Evolutionary conservation across 2,329 filamentous ascomycete genomes (phyloP), one percentile per base, ranked within the genome.

Genomic region (Harringtonia lauricola): DNA sequence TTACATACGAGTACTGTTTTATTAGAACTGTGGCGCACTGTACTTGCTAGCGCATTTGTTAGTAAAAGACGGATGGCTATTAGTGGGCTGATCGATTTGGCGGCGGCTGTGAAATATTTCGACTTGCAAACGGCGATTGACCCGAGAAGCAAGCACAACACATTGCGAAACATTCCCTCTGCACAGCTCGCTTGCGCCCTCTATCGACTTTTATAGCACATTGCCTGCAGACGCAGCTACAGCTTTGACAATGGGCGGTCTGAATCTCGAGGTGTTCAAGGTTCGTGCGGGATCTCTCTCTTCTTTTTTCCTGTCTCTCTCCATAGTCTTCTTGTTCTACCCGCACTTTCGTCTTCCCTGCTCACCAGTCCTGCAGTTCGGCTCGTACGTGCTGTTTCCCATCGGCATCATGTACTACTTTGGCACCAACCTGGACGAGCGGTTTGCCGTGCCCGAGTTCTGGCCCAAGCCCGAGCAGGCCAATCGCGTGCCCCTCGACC

Each of bases 351-450:
- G n/a, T n/a, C n/a, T 26, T 10, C 24, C 10, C 24, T 35, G 2
- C 19, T 37, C 21, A 28, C 15, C 34, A 18, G 15, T 2, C 10
- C 10, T 18, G 14, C 9, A 95, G 90, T 98, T 98, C 64, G 89
- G 90, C 69, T 86, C 94, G 76, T 98, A 98, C 70, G 82, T 98
- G 69, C 83, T 95, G 75, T 98, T 98, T 67, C 92, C 92, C 17
- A 96, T 98, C 57, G 88, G 86, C 55, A 89, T 92, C 72, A 98
- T 98, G 92, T 96, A 94, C 74, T 98, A 98, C 71, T 98, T 96
- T 64, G 92, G 92, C 60, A 95, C 89, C 45, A 98, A 98, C 64
- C 86, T 98, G 59, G 92, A 98, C 65, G 76, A 83, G 53, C 83
- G 87, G 51, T 98, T 98, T 71, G 68, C 76, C 39, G 86, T 96